Percentiles rank a stretch among this genome's conserved stretches.
Conservation (phyloP, 1,284 basidiomycete genomes). For the Ustilago hordei region DNA sequence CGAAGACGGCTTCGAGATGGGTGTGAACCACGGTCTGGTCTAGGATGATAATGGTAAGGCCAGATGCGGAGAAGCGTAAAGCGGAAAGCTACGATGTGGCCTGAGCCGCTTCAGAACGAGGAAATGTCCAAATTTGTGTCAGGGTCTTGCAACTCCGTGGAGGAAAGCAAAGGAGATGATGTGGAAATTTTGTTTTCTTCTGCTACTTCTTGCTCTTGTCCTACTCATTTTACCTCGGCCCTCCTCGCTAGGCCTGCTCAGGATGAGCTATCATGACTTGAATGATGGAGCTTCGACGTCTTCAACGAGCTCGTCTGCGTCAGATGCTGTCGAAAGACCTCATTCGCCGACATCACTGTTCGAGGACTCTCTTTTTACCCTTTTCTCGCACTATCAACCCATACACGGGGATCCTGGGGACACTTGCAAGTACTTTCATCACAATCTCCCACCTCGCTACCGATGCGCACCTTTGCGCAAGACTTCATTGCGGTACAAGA, state of each 20-base stretch:
- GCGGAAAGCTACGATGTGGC: background rate
- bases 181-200: conserved; percentile 6
- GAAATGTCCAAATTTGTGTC: background rate
- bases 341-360: conserved; percentile 51
- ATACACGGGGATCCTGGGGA: conserved; percentile 63
- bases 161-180: background rate
- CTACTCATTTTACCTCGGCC: background rate
- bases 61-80: background rate
- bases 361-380: conserved; percentile 60
- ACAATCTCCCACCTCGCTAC: conserved; percentile 43
- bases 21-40: background rate
- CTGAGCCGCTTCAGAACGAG: background rate
- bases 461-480: background rate
- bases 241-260: background rate
- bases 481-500: conserved; percentile 45
- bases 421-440: conserved; percentile 39
- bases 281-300: conserved; percentile 11
- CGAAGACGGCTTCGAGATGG: conserved; percentile 6
- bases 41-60: background rate
- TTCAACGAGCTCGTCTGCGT: conserved; percentile 11
- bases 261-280: conserved; percentile 2
- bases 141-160: conserved; percentile 6
- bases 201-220: background rate
- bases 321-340: conserved; percentile 3
- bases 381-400: conserved; percentile 63